A percentile compares a stretch with the other conserved stretches of the same genome.
These are phyloP conservation scores for Nyssa sinensis DNA, from an alignment of 148 eudicot genomes.

Conservation along the genomic window DNA sequence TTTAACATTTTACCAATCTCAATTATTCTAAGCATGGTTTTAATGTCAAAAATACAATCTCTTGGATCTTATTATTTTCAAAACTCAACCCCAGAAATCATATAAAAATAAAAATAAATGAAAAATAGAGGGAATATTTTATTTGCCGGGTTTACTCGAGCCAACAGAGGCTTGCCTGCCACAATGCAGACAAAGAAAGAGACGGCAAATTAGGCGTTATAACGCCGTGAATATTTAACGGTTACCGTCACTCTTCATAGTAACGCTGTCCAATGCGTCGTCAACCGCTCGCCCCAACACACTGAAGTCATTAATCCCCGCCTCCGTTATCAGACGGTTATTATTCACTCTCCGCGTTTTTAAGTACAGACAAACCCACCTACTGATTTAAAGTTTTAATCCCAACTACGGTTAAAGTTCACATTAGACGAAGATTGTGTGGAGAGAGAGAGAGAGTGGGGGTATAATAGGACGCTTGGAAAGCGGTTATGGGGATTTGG, in stretches of 20 bases:
- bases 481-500: constrained; percentile 37
- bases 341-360: not conserved
- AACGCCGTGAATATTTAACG: not conserved
- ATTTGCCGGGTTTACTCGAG: constrained; percentile 25
- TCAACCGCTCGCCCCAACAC: not conserved
- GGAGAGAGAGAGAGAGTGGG: constrained; percentile 2
- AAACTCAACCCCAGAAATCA: no score
- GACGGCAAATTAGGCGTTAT: constrained; percentile 9
- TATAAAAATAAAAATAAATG: no score
- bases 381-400: not conserved
- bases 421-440: not conserved
- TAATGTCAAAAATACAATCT: no score
- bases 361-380: not conserved
- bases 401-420: constrained; percentile 17
- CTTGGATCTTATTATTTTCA: no score
- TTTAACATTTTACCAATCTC: no score
- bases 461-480: constrained; percentile 17
- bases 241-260: not conserved
- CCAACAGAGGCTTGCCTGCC: constrained; percentile 27
- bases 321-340: constrained; percentile 11
- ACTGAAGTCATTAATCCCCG: not conserved
- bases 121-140: no score
- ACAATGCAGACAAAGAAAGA: constrained; percentile 22
- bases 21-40: no score
- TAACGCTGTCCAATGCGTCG: not conserved